Evolutionary conservation across 164 flowering plant species (phyloP), one percentile per base, ranked within the genome.

Genomic region (Stephania cephalantha): DNA sequence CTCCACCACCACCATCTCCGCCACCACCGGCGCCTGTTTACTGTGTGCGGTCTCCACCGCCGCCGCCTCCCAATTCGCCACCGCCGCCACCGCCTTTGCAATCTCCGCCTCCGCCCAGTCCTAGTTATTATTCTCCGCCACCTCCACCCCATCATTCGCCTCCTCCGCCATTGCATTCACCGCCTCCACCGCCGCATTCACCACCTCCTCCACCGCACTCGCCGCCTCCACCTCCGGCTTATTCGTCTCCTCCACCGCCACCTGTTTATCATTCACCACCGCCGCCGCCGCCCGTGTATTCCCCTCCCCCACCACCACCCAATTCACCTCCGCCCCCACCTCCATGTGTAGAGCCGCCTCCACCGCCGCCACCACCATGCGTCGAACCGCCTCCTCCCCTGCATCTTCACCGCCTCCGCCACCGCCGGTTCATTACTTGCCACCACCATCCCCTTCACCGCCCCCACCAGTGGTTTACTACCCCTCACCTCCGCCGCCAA

Each of bases 291-390:
- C 73, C 7, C 13, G 17, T 61, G 9, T 55, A 58, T 3, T 11
- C 73, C 9, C 80, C 77, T 10, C 78, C 79, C 45, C 80, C 79
- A 35, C 80, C 80, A 15, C 81, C 84, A 45, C 83, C 85, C 18
- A 72, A 71, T 72, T 74, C 84, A 11, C 83, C 86, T 2, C 85
- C 89, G 3, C 84, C 87, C 15, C 87, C 87, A 58, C 85, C 86
- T n/a, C 79, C 85, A 22, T 75, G 79, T 61, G 11, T 35, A 53
- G 35, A 53, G 15, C 46, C 74, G 0, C 74, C 74, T 0, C 82
- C 85, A 2, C 84, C 87, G 8, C 82, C 74, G 8, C 82, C 89
- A 2, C 84, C 87, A 9, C 87, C 87, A 15, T 58, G 64, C 58
- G 20, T 81, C 20, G 81, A 79, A 50, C 78, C 85, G 61, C 78